phyloP scores from a whole-genome alignment of 2,329 filamentous ascomycete species.

The Westerdykella aurantiaca region DNA sequence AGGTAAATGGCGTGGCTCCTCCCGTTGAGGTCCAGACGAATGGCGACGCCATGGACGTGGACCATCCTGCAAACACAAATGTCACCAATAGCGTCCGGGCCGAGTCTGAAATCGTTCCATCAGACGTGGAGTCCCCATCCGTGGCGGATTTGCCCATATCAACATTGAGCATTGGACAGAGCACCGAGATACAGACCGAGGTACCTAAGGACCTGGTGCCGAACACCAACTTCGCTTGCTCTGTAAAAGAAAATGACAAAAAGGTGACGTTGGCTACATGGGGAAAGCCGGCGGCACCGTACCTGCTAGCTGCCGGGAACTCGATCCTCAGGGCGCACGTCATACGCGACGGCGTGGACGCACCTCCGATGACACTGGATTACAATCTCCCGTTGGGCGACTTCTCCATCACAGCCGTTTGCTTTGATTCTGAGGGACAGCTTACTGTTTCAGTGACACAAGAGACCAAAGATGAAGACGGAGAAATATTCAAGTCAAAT shows the following conservation, averaged over 20 bases:
- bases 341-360: slow-evolving; percentile 9
- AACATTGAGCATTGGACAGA: slow-evolving; percentile 36
- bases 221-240: slow-evolving; percentile 25
- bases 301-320: slow-evolving; percentile 32
- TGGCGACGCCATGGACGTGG: slow-evolving; percentile 46
- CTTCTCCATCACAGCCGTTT: slow-evolving; percentile 33
- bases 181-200: slow-evolving; percentile 35
- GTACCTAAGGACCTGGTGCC: slow-evolving; percentile 27
- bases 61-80: slow-evolving; percentile 29
- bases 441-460: slow-evolving; percentile 32
- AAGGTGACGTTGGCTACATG: slow-evolving; percentile 33
- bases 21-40: slow-evolving; percentile 34
- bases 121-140: slow-evolving; percentile 35
- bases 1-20: slow-evolving; percentile 27
- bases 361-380: slow-evolving; percentile 12
- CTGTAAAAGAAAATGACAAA: slow-evolving; percentile 17
- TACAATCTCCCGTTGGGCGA: slow-evolving; percentile 25
- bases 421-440: slow-evolving; percentile 32
- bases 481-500: slow-evolving; percentile 35
- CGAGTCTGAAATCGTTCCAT: slow-evolving; percentile 33
- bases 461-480: slow-evolving; percentile 31
- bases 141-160: slow-evolving; percentile 36
- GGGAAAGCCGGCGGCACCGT: slow-evolving; percentile 26
- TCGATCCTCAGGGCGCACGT: slow-evolving; percentile 32
- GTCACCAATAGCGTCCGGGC: slow-evolving; percentile 25